These are phyloP conservation scores for Yamadazyma oceani DNA, from an alignment of 1,139 yeast genomes.

Conservation along the genomic window DNA sequence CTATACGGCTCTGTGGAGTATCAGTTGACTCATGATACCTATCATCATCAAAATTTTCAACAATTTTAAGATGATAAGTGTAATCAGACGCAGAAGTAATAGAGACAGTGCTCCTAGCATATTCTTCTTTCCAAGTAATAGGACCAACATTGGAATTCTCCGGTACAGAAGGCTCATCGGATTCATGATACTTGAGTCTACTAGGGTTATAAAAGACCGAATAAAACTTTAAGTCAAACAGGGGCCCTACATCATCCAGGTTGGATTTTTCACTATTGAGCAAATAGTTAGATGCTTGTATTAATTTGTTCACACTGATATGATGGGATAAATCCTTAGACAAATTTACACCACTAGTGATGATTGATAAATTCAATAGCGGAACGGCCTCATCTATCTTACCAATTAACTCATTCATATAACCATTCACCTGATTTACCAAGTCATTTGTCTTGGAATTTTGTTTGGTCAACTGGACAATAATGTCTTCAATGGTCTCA, in stretches of 20 bases:
- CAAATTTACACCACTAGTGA: conserved; percentile 69
- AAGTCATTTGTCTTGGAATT: conserved; percentile 39
- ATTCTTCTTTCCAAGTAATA: conserved; percentile 75
- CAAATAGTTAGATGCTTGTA: conserved; percentile 61
- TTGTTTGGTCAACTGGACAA: conserved; percentile 21
- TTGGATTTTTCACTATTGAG: conserved; percentile 10
- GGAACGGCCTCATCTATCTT: conserved; percentile 74
- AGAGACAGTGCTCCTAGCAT: conserved; percentile 53
- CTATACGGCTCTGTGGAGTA: conserved; percentile 29
- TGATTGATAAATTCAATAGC: conserved; percentile 61
- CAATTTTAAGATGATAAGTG: conserved; percentile 46
- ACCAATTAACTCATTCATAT: conserved; percentile 46
- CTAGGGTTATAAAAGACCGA: conserved; percentile 67
- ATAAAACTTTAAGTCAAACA: conserved; percentile 58
- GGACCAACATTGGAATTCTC: conserved; percentile 29
- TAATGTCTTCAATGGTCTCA: conserved; percentile 38
- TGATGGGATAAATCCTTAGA: conserved; percentile 64
- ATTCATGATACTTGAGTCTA: conserved; percentile 35
- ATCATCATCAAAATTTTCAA: conserved; percentile 69
- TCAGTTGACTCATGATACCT: conserved; percentile 61
- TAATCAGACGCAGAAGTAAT: conserved; percentile 24
- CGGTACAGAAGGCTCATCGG: not conserved
- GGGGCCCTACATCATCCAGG: conserved; percentile 46
- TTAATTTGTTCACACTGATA: conserved; percentile 30
- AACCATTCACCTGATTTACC: conserved; percentile 47